Evolutionary conservation across 257 asterid genomes (phyloP).

Genomic region (Cordia subcordata): DNA sequence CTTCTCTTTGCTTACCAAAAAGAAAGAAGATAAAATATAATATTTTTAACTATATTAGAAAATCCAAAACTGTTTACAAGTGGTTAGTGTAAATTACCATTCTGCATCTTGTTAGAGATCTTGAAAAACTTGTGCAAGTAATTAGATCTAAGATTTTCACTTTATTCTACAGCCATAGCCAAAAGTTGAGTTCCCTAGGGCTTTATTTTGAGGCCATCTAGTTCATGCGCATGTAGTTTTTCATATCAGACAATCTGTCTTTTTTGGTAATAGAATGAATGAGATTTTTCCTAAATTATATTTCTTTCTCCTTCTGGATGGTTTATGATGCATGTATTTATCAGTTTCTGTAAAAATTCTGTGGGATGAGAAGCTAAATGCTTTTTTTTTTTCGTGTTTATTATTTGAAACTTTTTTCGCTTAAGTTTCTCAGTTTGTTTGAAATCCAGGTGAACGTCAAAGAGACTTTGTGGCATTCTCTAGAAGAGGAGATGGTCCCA

Average conservation of each 20-base stretch:
- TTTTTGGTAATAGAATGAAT: no score
- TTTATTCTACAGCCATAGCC: background rate
- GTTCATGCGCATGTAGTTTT: background rate
- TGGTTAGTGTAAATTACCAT: no score
- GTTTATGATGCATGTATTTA: background rate
- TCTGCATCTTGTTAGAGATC: no score
- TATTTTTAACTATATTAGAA: no score
- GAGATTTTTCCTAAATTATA: no score
- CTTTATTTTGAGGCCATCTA: background rate
- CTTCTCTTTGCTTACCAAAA: no score
- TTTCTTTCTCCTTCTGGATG: background rate
- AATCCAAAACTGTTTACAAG: no score
- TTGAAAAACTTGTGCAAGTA: no score
- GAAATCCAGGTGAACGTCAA: constrained; percentile 53
- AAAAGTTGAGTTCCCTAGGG: no score
- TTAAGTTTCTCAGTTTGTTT: constrained; percentile 10
- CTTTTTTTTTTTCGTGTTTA: background rate
- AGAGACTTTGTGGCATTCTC: constrained; percentile 74
- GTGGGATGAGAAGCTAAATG: background rate
- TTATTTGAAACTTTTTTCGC: constrained; percentile 2
- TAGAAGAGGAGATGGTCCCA: constrained; percentile 88
- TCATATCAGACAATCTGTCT: background rate
- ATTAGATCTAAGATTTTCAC: background rate
- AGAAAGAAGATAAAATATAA: no score
- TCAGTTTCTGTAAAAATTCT: background rate